Conservation (phyloP, 371 early-diverging fungal species). For the Mucor irregularis region DNA sequence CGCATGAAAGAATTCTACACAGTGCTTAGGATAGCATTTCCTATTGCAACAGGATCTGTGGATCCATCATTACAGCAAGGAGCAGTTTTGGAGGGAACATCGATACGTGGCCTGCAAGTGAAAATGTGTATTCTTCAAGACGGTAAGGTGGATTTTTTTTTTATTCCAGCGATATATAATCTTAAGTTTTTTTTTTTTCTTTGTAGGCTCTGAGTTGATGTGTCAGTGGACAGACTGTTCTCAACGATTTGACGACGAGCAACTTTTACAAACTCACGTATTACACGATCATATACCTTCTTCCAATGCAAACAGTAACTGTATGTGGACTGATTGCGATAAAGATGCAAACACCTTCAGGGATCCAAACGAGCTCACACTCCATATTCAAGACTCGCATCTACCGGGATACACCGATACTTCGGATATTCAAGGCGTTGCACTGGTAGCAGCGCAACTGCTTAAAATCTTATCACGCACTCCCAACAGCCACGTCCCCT, state of each 20-base stretch:
- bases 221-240: slow-evolving; percentile 63
- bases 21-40: slow-evolving; percentile 46
- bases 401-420: slow-evolving; percentile 37
- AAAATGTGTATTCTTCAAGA: slow-evolving; percentile 34
- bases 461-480: slow-evolving; percentile 62
- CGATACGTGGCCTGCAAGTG: slow-evolving; percentile 32
- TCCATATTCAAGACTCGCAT: slow-evolving; percentile 20
- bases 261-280: no score
- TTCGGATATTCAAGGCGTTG: slow-evolving; percentile 49
- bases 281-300: slow-evolving; percentile 52
- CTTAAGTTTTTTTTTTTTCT: slow-evolving; percentile 16
- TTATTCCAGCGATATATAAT: no score
- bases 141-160: slow-evolving; percentile 8
- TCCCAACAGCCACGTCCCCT: slow-evolving; percentile 53
- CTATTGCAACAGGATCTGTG: no score
- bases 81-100: slow-evolving; percentile 24
- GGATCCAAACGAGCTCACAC: slow-evolving; percentile 13
- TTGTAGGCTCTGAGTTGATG: slow-evolving; percentile 23
- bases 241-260: slow-evolving; percentile 41
- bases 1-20: slow-evolving; percentile 47
- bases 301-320: slow-evolving; percentile 23
- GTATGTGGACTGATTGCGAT: slow-evolving; percentile 50
- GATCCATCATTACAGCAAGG: no score
- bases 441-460: slow-evolving; percentile 64
- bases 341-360: slow-evolving; percentile 2